Conservation (phyloP, 495 filamentous ascomycete genomes). For the Podospora bellae-mahoneyi region DNA sequence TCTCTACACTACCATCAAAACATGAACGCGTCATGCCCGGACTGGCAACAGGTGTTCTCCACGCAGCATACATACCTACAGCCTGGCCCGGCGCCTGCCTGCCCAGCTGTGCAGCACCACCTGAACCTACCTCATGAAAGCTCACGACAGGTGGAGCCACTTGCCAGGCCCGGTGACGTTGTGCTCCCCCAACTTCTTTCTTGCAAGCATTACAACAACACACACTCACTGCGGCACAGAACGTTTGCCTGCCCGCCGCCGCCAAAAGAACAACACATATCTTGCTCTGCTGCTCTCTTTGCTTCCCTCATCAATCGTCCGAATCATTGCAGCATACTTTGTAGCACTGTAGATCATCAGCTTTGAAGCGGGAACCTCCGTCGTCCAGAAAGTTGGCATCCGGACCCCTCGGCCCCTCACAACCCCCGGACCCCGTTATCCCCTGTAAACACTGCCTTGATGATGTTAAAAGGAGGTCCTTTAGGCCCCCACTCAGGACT, state of each 20-base stretch:
- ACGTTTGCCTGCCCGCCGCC: not conserved
- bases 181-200: not conserved
- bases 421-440: too few species aligned
- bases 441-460: too few species aligned
- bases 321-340: too few species aligned
- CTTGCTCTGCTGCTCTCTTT: too few species aligned
- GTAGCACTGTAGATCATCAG: too few species aligned
- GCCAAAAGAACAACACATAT: too few species aligned
- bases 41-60: not conserved
- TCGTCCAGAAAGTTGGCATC: too few species aligned
- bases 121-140: not conserved
- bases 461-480: not conserved
- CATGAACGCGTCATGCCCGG: not conserved
- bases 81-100: too few species aligned
- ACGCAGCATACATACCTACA: too few species aligned
- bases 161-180: not conserved
- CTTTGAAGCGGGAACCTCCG: too few species aligned
- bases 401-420: too few species aligned
- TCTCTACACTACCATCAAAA: not conserved
- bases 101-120: not conserved
- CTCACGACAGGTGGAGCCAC: not conserved
- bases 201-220: not conserved
- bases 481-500: constrained; percentile 2
- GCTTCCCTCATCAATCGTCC: too few species aligned
- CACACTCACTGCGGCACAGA: not conserved